Percentiles rank a stretch among this genome's conserved stretches.
Conservation (phyloP, 306 rosid genomes). For the Dalbergia cochinchinensis region DNA sequence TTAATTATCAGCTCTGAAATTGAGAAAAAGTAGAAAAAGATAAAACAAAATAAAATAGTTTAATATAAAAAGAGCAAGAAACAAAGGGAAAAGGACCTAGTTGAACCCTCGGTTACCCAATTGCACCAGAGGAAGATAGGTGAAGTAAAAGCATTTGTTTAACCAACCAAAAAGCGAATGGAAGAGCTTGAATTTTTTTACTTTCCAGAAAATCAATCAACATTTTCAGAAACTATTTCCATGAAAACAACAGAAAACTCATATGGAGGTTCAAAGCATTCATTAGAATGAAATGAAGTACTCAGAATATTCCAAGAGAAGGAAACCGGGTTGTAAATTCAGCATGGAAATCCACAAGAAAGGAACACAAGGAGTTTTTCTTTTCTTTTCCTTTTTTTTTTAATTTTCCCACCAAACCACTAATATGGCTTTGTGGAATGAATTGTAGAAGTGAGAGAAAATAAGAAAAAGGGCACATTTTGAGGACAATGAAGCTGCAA, state of each 20-base stretch:
- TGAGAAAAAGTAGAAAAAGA: slow-evolving; percentile 12
- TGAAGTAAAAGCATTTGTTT: background rate
- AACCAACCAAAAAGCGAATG: slow-evolving; percentile 13
- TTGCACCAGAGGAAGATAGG: slow-evolving; percentile 17
- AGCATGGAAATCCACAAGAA: slow-evolving; percentile 30
- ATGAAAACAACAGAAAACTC: slow-evolving; percentile 12
- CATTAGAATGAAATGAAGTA: slow-evolving; percentile 16
- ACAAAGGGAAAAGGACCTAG: slow-evolving; percentile 23
- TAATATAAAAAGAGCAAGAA: background rate
- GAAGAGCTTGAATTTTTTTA: background rate
- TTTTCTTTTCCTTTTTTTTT: background rate
- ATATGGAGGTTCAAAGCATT: background rate
- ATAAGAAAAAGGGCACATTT: slow-evolving; percentile 16
- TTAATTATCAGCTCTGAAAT: slow-evolving; percentile 46
- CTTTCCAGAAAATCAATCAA: slow-evolving; percentile 16
- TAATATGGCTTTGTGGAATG: slow-evolving; percentile 25
- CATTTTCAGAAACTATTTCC: background rate
- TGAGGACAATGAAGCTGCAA: slow-evolving; percentile 42
- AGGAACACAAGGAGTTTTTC: background rate
- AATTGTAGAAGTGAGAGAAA: background rate
- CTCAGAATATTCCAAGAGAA: slow-evolving; percentile 12
- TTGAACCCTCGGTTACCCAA: slow-evolving; percentile 28
- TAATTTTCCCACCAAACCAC: slow-evolving; percentile 18
- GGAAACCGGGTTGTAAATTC: slow-evolving; percentile 11
- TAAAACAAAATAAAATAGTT: background rate